Evolutionary conservation across 371 early-diverging fungal species (phyloP).

Genomic region (Mucor racemosus): DNA sequence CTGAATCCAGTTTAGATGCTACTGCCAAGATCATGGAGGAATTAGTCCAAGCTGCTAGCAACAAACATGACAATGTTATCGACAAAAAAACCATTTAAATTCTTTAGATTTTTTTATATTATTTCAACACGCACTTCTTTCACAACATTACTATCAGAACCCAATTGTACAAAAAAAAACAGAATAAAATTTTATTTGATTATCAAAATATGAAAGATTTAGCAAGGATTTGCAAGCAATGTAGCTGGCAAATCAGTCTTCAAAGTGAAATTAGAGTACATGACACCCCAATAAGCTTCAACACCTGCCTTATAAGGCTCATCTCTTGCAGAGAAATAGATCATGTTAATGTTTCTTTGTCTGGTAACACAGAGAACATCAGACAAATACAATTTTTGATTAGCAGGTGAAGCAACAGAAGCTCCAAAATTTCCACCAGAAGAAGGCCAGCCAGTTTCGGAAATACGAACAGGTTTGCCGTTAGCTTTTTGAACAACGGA

Average conservation of each 20-base stretch:
- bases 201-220: background rate
- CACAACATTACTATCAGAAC: background rate
- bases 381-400: slow-evolving; percentile 49
- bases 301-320: slow-evolving; percentile 64
- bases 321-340: slow-evolving; percentile 68
- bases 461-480: slow-evolving; percentile 61
- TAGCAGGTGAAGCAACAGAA: slow-evolving; percentile 55
- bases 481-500: slow-evolving; percentile 43
- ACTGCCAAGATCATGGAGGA: background rate
- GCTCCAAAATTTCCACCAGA: slow-evolving; percentile 55
- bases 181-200: slow-evolving; percentile 8
- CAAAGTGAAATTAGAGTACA: slow-evolving; percentile 31
- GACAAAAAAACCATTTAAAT: background rate
- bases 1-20: too few species aligned
- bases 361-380: slow-evolving; percentile 53
- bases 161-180: slow-evolving; percentile 8
- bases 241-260: slow-evolving; percentile 16
- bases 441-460: slow-evolving; percentile 75
- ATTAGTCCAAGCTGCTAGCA: slow-evolving; percentile 3
- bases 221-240: slow-evolving; percentile 15
- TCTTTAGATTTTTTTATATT: background rate
- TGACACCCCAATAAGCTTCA: slow-evolving; percentile 64
- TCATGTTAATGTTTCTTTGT: slow-evolving; percentile 51
- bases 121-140: background rate
- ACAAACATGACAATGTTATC: too few species aligned